Percentiles rank a stretch among this genome's conserved stretches.
Conservation (phyloP, 345 rosid species). For the Schrenkiella parvula region DNA sequence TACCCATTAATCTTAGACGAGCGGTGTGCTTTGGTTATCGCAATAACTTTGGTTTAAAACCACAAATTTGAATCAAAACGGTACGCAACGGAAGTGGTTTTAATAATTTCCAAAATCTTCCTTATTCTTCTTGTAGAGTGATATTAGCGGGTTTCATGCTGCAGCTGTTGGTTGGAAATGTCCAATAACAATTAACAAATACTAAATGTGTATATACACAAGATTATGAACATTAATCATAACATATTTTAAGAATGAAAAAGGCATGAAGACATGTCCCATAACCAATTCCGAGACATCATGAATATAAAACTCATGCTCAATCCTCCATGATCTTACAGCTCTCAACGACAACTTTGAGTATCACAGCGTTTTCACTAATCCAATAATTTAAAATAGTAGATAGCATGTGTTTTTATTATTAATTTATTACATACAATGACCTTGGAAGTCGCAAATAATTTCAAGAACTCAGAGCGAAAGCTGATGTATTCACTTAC, state of each 20-base stretch:
- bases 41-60: not conserved
- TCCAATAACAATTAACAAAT: not conserved
- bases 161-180: constrained; percentile 2
- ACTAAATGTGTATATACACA: not conserved
- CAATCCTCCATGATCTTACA: constrained; percentile 16
- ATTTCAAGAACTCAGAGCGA: constrained; percentile 7
- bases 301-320: not conserved
- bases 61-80: not conserved
- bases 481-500: constrained; percentile 34
- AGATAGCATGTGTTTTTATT: constrained; percentile 11
- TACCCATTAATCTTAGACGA: no score
- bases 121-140: not conserved
- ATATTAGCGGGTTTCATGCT: constrained; percentile 17
- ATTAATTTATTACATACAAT: not conserved
- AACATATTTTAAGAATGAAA: not conserved
- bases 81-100: not conserved
- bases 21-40: no score
- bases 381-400: not conserved
- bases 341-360: not conserved
- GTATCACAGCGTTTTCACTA: not conserved
- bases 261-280: constrained; percentile 6
- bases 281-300: constrained; percentile 15
- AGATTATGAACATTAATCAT: not conserved
- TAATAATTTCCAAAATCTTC: not conserved
- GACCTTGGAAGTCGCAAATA: not conserved